Percentiles rank a stretch among this genome's conserved stretches.
Conservation (phyloP, 2,329 filamentous ascomycete species). For the Exophiala viscosa region DNA sequence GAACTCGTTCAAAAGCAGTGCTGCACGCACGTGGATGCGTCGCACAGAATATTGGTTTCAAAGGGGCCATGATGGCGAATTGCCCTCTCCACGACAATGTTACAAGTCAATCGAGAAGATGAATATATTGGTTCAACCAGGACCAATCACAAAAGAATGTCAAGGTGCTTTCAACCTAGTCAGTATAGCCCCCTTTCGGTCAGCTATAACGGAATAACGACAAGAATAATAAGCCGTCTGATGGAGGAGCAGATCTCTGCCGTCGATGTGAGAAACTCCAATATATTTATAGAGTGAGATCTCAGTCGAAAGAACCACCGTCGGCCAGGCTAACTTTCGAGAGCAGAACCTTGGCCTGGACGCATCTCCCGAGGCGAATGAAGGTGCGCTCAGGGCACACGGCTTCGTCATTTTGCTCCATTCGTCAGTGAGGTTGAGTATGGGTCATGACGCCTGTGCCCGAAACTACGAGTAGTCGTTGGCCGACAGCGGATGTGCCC, state of each 20-base stretch:
- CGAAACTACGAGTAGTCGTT: constrained; percentile 5
- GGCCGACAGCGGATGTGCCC: background rate
- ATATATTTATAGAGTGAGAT: constrained; percentile 2
- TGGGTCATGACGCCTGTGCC: constrained; percentile 8
- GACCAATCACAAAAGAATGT: constrained; percentile 15
- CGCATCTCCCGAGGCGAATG: constrained; percentile 13
- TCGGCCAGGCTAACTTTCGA: background rate
- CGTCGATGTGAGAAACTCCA: background rate
- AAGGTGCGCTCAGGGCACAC: background rate
- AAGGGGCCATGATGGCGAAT: constrained; percentile 29
- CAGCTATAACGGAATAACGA: constrained; percentile 9
- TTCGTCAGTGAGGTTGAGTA: constrained; percentile 12
- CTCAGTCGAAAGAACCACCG: background rate
- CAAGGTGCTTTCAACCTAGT: constrained; percentile 15
- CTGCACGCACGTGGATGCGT: constrained; percentile 95
- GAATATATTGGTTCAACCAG: background rate
- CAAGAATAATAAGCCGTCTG: constrained; percentile 6
- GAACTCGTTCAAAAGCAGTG: constrained; percentile 89
- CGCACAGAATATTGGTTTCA: constrained; percentile 82
- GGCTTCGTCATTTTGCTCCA: constrained; percentile 21
- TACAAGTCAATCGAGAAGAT: constrained; percentile 22
- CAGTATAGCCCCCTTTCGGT: constrained; percentile 20
- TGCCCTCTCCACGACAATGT: constrained; percentile 16
- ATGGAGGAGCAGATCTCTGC: background rate
- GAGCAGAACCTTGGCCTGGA: background rate